Conservation (phyloP, 257 asterid species). For the Leonotis leonurus region DNA sequence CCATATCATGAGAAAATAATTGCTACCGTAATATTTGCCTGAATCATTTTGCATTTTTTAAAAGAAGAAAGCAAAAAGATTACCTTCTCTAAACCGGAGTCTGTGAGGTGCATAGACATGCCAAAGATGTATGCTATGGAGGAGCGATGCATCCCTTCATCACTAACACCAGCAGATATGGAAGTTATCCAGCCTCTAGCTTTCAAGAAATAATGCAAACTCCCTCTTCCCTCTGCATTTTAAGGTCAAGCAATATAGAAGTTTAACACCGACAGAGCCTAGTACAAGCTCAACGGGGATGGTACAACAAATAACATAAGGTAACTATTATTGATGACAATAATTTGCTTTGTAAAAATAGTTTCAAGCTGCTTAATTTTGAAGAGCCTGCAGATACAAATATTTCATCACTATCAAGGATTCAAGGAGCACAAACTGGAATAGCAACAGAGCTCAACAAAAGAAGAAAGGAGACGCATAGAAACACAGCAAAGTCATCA, state of each 20-base stretch:
- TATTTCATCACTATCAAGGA: too few species aligned
- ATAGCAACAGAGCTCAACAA: too few species aligned
- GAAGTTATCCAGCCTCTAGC: constrained; percentile 82
- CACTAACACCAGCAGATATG: constrained; percentile 93
- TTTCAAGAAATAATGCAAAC: constrained; percentile 77
- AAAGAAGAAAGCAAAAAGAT: neutral
- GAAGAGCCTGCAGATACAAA: too few species aligned
- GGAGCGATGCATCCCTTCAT: constrained; percentile 85
- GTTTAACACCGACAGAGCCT: neutral
- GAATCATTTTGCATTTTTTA: neutral
- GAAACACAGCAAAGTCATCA: too few species aligned
- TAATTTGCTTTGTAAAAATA: too few species aligned
- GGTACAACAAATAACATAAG: too few species aligned
- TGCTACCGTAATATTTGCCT: neutral
- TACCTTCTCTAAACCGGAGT: constrained; percentile 87
- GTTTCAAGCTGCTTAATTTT: too few species aligned
- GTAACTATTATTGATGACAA: too few species aligned
- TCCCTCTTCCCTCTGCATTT: constrained; percentile 98
- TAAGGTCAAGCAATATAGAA: too few species aligned
- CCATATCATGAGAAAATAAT: neutral
- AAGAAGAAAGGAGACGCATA: too few species aligned
- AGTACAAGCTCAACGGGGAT: too few species aligned
- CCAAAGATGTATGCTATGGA: constrained; percentile 77
- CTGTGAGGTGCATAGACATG: constrained; percentile 91
- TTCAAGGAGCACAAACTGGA: too few species aligned